Conservation (phyloP, 805 yeast genomes). For the Isabelozyma gotoi region DNA sequence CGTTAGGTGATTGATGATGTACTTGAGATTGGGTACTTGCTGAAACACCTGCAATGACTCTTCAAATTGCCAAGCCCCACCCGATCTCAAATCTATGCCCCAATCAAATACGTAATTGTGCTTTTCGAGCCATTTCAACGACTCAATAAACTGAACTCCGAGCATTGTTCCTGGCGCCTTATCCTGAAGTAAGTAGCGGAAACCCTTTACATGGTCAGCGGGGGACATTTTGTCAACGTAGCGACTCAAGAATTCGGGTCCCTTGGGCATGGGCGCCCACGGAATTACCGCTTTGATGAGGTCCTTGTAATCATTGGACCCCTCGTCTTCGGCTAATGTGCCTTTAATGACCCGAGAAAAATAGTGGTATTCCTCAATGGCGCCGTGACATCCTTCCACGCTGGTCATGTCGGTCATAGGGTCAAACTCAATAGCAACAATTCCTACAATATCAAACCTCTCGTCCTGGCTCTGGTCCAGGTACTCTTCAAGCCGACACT, state of each 20-base stretch:
- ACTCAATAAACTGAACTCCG: slow-evolving; percentile 21
- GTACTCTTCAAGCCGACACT: slow-evolving; percentile 27
- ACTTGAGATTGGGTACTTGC: slow-evolving; percentile 24
- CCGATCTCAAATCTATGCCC: slow-evolving; percentile 38
- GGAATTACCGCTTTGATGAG: slow-evolving; percentile 34
- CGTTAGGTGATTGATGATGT: slow-evolving; percentile 42
- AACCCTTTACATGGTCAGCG: slow-evolving; percentile 32
- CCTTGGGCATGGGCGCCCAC: slow-evolving; percentile 45
- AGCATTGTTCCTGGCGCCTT: slow-evolving; percentile 37
- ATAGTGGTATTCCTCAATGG: slow-evolving; percentile 21
- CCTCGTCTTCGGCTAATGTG: slow-evolving; percentile 6
- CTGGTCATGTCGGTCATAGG: slow-evolving; percentile 14
- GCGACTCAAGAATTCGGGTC: slow-evolving; percentile 16
- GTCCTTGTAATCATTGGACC: slow-evolving; percentile 8
- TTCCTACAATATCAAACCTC: slow-evolving; percentile 18
- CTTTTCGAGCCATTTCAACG: slow-evolving; percentile 32
- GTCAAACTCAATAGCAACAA: slow-evolving; percentile 36
- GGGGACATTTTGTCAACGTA: slow-evolving; percentile 12
- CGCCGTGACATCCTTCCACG: slow-evolving; percentile 17
- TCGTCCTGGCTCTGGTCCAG: slow-evolving; percentile 4
- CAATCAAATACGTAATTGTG: slow-evolving; percentile 36
- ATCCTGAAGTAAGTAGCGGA: slow-evolving; percentile 44
- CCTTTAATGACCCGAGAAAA: slow-evolving; percentile 12
- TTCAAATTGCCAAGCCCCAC: slow-evolving; percentile 41
- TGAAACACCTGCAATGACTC: slow-evolving; percentile 30